Percentiles rank a stretch among this genome's conserved stretches.
Conservation (phyloP, 2,329 filamentous ascomycete species). For the Colletotrichum aenigma region DNA sequence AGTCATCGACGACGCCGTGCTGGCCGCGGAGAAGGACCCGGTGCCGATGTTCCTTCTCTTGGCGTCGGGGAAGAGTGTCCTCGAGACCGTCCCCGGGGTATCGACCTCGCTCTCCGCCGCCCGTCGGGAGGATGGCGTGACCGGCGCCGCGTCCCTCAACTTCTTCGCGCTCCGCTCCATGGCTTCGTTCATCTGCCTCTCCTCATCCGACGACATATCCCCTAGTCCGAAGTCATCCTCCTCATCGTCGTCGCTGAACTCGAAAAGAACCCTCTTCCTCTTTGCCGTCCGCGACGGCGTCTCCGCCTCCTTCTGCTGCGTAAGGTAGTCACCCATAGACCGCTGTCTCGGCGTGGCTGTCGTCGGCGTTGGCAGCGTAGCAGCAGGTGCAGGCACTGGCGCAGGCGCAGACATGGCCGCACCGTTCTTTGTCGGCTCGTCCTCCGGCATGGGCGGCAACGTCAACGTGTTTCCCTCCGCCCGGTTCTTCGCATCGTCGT, state of each 20-base stretch:
- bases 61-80: conserved; percentile 36
- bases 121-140: conserved; percentile 29
- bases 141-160: not conserved
- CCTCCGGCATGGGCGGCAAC: conserved; percentile 10
- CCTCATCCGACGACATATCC: conserved; percentile 43
- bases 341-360: conserved; percentile 16
- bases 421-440: not conserved
- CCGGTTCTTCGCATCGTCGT: conserved; percentile 36
- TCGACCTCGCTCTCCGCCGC: conserved; percentile 27
- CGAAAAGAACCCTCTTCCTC: conserved; percentile 29
- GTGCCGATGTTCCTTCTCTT: conserved; percentile 38
- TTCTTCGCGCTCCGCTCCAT: conserved; percentile 38
- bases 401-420: not conserved
- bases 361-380: conserved; percentile 22
- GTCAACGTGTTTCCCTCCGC: conserved; percentile 1
- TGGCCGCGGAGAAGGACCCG: conserved; percentile 18
- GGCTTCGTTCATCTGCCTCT: conserved; percentile 37
- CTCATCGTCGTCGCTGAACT: conserved; percentile 25
- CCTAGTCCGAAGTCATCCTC: conserved; percentile 24
- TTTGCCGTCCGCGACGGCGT: conserved; percentile 27
- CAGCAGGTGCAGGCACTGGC: not conserved
- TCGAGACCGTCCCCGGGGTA: conserved; percentile 37
- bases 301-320: not conserved
- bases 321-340: conserved; percentile 7
- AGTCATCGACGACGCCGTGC: conserved; percentile 16